Conservation (phyloP, 441 rosid genomes). For the Theobroma grandiflorum region DNA sequence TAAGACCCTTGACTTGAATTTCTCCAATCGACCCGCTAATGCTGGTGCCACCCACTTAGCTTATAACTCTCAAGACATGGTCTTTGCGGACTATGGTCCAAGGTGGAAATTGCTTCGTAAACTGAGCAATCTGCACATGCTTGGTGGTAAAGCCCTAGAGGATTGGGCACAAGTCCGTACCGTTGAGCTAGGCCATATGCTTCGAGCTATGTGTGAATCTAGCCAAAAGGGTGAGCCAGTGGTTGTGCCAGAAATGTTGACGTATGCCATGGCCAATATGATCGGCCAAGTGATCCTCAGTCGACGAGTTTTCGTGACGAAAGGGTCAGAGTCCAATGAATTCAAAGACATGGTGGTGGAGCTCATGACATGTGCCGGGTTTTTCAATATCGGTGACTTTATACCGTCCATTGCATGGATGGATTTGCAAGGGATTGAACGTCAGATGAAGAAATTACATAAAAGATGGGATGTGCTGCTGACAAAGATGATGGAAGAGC, state of each 20-base stretch:
- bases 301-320: conserved; percentile 55
- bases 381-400: conserved; percentile 66
- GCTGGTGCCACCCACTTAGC: conserved; percentile 65
- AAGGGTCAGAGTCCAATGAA: conserved; percentile 59
- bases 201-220: conserved; percentile 50
- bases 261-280: conserved; percentile 60
- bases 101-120: conserved; percentile 63
- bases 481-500: conserved; percentile 59
- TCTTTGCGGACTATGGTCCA: conserved; percentile 61
- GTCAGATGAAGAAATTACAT: conserved; percentile 66
- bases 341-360: conserved; percentile 79
- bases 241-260: conserved; percentile 57
- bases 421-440: conserved; percentile 71
- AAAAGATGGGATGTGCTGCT: conserved; percentile 51
- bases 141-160: conserved; percentile 66
- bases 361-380: conserved; percentile 67
- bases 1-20: conserved; percentile 57
- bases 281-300: conserved; percentile 61
- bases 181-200: conserved; percentile 54
- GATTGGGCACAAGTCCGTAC: conserved; percentile 51
- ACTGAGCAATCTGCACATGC: conserved; percentile 63
- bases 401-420: conserved; percentile 72
- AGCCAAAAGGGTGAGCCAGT: conserved; percentile 42
- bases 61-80: conserved; percentile 61
- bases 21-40: conserved; percentile 60